These are phyloP conservation scores for Moesziomyces globuligerus DNA, from an alignment of 1,284 basidiomycete species.

Conservation along the genomic window DNA sequence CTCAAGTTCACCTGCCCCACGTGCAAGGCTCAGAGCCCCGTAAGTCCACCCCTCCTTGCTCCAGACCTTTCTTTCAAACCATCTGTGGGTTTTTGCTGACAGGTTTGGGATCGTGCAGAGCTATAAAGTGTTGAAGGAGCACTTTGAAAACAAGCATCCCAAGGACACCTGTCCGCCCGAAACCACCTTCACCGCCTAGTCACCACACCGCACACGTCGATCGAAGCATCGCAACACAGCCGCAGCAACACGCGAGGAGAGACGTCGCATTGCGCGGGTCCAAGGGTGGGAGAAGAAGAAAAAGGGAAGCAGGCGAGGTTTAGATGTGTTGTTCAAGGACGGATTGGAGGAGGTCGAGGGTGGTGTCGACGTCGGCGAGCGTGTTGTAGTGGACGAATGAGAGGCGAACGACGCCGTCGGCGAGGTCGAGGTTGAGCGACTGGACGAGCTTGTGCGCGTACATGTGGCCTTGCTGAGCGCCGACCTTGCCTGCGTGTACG, in stretches of 20 bases:
- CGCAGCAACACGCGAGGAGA: no score
- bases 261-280: no score
- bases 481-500: slow-evolving; percentile 73
- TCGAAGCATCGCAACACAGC: no score
- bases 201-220: neutral
- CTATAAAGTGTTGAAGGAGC: slow-evolving; percentile 37
- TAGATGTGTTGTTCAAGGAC: slow-evolving; percentile 46
- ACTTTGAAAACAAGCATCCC: slow-evolving; percentile 42
- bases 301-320: neutral
- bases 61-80: neutral
- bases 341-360: slow-evolving; percentile 70
- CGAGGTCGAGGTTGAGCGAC: slow-evolving; percentile 64
- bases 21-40: slow-evolving; percentile 36
- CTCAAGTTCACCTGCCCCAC: slow-evolving; percentile 41
- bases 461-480: slow-evolving; percentile 81
- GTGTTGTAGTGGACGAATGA: slow-evolving; percentile 86
- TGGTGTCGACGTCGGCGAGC: slow-evolving; percentile 75
- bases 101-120: slow-evolving; percentile 3
- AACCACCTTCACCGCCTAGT: slow-evolving; percentile 18
- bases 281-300: no score
- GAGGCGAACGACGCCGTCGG: slow-evolving; percentile 78
- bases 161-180: slow-evolving; percentile 30
- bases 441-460: slow-evolving; percentile 78
- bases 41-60: slow-evolving; percentile 6
- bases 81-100: neutral